Evolutionary conservation across 305 asterid species (phyloP).

Genomic region (Solanum aculeatissimum): DNA sequence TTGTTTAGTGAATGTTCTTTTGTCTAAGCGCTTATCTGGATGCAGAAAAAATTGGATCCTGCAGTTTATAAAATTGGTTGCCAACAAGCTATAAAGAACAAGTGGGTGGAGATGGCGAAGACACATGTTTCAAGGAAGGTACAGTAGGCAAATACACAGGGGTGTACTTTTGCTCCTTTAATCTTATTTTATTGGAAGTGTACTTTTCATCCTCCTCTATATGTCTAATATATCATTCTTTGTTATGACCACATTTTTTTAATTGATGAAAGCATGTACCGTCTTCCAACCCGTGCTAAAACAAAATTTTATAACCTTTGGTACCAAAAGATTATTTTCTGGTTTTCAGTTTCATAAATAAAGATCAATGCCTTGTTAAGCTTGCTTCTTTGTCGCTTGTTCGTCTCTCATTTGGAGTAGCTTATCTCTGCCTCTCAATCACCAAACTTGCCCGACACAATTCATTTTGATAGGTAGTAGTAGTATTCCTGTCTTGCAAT

Average conservation of each 20-base stretch:
- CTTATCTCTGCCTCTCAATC: neutral
- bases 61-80: constrained; percentile 62
- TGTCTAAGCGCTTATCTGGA: neutral
- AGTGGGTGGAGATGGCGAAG: constrained; percentile 75
- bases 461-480: neutral
- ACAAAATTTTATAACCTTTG: neutral
- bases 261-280: neutral
- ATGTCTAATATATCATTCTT: neutral
- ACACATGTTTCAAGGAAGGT: constrained; percentile 54
- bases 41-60: constrained; percentile 59
- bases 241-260: neutral
- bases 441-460: neutral
- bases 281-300: neutral
- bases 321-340: neutral
- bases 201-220: neutral
- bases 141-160: constrained; percentile 9
- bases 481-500: neutral
- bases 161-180: neutral
- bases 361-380: neutral
- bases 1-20: neutral
- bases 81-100: constrained; percentile 77
- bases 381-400: neutral
- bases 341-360: neutral
- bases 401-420: neutral
- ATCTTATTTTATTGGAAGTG: neutral